Evolutionary conservation across 2,329 filamentous ascomycete species (phyloP).

Genomic region (Penicillium digitatum): DNA sequence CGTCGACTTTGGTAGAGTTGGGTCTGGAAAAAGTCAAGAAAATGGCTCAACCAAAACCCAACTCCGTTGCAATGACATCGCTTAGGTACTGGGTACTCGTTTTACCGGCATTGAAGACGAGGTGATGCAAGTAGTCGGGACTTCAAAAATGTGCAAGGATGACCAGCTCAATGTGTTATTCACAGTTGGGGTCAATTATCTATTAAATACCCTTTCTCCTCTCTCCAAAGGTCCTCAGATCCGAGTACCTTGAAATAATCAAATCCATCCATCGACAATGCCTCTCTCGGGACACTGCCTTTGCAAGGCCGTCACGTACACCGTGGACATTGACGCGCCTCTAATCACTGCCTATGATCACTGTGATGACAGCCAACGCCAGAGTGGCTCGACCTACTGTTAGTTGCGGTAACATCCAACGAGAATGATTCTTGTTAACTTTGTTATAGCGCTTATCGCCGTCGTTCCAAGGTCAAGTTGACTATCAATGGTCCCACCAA

Average conservation of each 20-base stretch:
- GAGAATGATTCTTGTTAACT: constrained; percentile 1
- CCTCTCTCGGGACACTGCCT: constrained; percentile 66
- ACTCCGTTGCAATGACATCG: not conserved
- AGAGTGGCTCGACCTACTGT: constrained; percentile 65
- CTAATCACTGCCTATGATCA: constrained; percentile 60
- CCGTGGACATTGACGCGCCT: constrained; percentile 46
- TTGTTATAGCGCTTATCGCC: constrained; percentile 54
- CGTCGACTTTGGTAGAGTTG: not conserved
- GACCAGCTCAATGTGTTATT: not conserved
- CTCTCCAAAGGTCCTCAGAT: constrained; percentile 13
- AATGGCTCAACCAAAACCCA: not conserved
- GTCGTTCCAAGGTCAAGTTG: constrained; percentile 64
- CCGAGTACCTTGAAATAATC: constrained; percentile 24
- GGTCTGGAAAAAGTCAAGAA: not conserved
- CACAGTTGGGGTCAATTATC: not conserved
- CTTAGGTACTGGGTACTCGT: not conserved
- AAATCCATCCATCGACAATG: constrained; percentile 47
- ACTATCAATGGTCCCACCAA: constrained; percentile 61
- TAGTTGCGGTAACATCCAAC: not conserved
- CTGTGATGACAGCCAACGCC: constrained; percentile 70
- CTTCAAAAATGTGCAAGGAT: not conserved
- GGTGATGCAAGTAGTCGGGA: not conserved
- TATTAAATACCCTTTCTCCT: constrained; percentile 15
- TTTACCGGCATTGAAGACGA: not conserved
- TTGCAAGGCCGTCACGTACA: constrained; percentile 69